These are phyloP conservation scores for Coniochaeta pulveracea DNA, from an alignment of 2,329 filamentous ascomycete genomes.

Conservation along the genomic window DNA sequence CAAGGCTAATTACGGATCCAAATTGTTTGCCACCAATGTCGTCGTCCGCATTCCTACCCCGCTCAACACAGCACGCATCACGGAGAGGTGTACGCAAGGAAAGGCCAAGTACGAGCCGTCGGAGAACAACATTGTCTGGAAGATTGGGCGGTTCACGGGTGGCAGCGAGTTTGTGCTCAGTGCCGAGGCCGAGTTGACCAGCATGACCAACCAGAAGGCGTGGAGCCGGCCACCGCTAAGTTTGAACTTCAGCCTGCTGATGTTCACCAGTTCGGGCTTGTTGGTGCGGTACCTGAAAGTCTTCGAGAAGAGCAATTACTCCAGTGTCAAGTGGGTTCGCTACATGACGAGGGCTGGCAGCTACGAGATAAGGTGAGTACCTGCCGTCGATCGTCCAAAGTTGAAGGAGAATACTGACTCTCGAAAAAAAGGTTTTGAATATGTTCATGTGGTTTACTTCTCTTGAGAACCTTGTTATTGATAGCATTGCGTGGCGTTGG, in stretches of 20 bases:
- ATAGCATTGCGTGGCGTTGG: no score
- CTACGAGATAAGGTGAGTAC: slow-evolving; percentile 66
- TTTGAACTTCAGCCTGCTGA: slow-evolving; percentile 84
- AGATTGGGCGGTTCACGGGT: slow-evolving; percentile 97
- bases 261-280: slow-evolving; percentile 94
- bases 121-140: slow-evolving; percentile 98
- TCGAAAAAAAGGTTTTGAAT: no score
- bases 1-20: slow-evolving; percentile 90
- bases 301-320: slow-evolving; percentile 99
- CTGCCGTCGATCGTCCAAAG: no score
- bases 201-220: slow-evolving; percentile 96
- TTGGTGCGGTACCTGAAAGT: slow-evolving; percentile 94
- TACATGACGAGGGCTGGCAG: slow-evolving; percentile 98
- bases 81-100: slow-evolving; percentile 84
- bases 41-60: slow-evolving; percentile 90
- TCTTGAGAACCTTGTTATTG: no score
- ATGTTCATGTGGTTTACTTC: no score
- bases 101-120: slow-evolving; percentile 98
- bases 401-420: no score
- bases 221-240: slow-evolving; percentile 92
- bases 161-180: slow-evolving; percentile 92
- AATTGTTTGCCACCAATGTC: slow-evolving; percentile 95
- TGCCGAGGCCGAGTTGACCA: slow-evolving; percentile 84
- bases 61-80: slow-evolving; percentile 89
- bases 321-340: slow-evolving; percentile 96